Conservation (phyloP, 2,329 filamentous ascomycete species). For the Phoma sp. region DNA sequence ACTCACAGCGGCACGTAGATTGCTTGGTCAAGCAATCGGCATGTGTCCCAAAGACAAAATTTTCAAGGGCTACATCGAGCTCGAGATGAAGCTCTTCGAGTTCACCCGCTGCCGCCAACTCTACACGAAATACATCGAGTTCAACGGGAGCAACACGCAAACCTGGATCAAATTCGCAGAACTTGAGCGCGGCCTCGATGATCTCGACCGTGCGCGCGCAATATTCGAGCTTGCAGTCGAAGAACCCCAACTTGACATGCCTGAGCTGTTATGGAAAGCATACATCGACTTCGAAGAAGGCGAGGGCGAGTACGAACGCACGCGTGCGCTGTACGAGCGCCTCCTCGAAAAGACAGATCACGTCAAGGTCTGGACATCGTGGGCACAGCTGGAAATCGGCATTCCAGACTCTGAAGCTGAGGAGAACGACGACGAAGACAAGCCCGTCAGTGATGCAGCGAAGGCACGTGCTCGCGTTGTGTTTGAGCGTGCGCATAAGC, state of each 20-base stretch:
- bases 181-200: constrained; percentile 88
- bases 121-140: constrained; percentile 93
- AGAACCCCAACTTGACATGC: constrained; percentile 91
- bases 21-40: constrained; percentile 86
- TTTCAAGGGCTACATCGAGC: constrained; percentile 90
- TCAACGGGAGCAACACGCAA: constrained; percentile 87
- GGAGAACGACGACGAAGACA: constrained; percentile 53
- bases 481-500: constrained; percentile 84
- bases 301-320: constrained; percentile 86
- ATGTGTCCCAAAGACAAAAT: constrained; percentile 96
- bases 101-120: constrained; percentile 89
- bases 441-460: constrained; percentile 77
- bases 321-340: constrained; percentile 84
- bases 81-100: constrained; percentile 93
- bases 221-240: constrained; percentile 91
- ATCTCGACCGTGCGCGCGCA: constrained; percentile 83
- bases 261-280: constrained; percentile 94
- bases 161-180: constrained; percentile 98
- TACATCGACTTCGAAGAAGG: constrained; percentile 99
- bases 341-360: constrained; percentile 95
- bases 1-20: constrained; percentile 81
- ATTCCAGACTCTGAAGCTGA: constrained; percentile 75
- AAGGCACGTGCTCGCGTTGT: constrained; percentile 82
- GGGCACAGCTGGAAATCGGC: constrained; percentile 97
- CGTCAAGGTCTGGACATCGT: constrained; percentile 99